These are phyloP conservation scores for Lentinula guzmanii DNA, from an alignment of 768 basidiomycete genomes.

Conservation along the genomic window DNA sequence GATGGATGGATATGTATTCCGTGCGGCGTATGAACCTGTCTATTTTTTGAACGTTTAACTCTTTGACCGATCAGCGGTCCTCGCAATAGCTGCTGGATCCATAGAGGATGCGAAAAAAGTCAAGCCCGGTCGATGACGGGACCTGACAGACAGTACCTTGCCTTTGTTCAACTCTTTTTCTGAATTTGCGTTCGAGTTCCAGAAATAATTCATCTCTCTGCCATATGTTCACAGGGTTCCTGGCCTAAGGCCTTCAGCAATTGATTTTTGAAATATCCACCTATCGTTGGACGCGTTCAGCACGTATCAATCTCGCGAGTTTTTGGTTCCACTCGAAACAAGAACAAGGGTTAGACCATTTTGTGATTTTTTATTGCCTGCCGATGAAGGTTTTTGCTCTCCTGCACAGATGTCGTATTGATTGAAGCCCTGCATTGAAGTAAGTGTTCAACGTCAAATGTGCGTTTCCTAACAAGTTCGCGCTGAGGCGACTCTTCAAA, in stretches of 20 bases:
- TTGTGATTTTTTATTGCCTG: not conserved
- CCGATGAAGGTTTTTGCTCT: not conserved
- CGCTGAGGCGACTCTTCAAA: no score
- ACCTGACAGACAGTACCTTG: conserved; percentile 6
- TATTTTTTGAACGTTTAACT: not conserved
- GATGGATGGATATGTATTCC: not conserved
- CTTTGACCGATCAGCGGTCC: not conserved
- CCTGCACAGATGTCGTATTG: not conserved
- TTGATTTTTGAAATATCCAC: not conserved
- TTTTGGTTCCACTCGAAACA: not conserved
- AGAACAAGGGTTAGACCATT: not conserved
- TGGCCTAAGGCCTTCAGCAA: not conserved
- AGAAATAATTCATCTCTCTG: not conserved
- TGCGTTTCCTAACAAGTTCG: not conserved
- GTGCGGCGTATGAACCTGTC: not conserved
- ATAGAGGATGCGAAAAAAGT: not conserved
- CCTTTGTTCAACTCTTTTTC: not conserved
- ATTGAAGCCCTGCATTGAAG: not conserved
- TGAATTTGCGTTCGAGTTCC: not conserved
- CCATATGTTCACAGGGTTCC: not conserved
- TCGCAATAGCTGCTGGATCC: not conserved
- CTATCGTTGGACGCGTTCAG: not conserved
- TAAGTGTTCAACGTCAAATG: not conserved
- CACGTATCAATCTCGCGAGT: not conserved
- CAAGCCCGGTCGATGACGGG: not conserved